Percentiles rank a stretch among this genome's conserved stretches.
These are phyloP conservation scores for Saccharomycopsis babjevae DNA, from an alignment of 805 yeast species.

Conservation along the genomic window DNA sequence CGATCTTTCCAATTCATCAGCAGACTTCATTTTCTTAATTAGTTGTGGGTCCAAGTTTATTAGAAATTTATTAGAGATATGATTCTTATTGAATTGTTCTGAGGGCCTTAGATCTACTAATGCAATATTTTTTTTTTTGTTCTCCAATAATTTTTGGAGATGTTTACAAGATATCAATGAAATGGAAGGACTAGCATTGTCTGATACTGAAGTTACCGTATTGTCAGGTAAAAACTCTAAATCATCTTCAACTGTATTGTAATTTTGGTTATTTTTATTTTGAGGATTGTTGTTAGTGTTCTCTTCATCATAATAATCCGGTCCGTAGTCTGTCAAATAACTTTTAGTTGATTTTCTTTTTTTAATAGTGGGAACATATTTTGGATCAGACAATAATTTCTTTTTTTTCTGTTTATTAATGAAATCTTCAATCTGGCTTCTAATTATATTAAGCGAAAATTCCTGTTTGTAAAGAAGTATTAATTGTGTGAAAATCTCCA, in stretches of 20 bases:
- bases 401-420: not conserved
- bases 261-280: not conserved
- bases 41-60: constrained; percentile 14
- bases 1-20: constrained; percentile 13
- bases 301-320: constrained; percentile 13
- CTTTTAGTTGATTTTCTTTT: constrained; percentile 15
- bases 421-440: constrained; percentile 16
- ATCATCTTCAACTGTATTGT: not conserved
- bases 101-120: constrained; percentile 13
- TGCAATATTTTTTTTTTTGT: constrained; percentile 11
- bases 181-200: not conserved
- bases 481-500: constrained; percentile 11
- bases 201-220: not conserved
- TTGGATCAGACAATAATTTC: not conserved
- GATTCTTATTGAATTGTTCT: constrained; percentile 14
- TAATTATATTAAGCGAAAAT: constrained; percentile 13
- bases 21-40: constrained; percentile 1
- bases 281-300: not conserved
- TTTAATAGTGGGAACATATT: constrained; percentile 13
- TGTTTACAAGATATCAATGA: constrained; percentile 5
- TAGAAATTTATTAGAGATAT: constrained; percentile 12
- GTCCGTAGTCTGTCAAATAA: constrained; percentile 18
- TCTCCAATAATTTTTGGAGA: constrained; percentile 8
- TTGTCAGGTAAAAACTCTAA: not conserved
- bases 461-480: constrained; percentile 12